Percentiles rank a stretch among this genome's conserved stretches.
phyloP scores from a whole-genome alignment of 495 filamentous ascomycete species.

The Penicillium arizonense region DNA sequence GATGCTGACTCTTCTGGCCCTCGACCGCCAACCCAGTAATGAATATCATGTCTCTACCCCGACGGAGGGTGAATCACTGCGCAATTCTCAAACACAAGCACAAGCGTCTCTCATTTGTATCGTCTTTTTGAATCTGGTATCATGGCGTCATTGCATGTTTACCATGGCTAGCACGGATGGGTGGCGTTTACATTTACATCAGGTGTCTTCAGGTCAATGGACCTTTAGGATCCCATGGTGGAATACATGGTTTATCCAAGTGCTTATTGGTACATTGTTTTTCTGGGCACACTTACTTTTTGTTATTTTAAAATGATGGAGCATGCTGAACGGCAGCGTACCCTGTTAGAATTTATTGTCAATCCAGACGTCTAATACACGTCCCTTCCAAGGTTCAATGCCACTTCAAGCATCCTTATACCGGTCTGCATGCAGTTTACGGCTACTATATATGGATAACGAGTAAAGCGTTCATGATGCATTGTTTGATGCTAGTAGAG shows the following conservation, averaged over 20 bases:
- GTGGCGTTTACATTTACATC: constrained; percentile 5
- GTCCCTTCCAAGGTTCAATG: too few species aligned
- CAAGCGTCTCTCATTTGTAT: neutral
- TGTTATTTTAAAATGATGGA: neutral
- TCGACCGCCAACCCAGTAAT: constrained; percentile 14
- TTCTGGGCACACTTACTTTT: neutral
- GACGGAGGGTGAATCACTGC: neutral
- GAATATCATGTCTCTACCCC: neutral
- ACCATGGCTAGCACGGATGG: neutral
- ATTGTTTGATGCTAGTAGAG: too few species aligned
- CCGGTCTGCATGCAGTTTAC: too few species aligned
- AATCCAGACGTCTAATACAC: neutral
- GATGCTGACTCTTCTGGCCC: constrained; percentile 15
- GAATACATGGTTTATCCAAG: neutral
- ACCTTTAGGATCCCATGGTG: neutral
- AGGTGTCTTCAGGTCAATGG: neutral
- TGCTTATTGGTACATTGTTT: neutral
- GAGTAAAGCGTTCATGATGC: too few species aligned
- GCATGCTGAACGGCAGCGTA: neutral
- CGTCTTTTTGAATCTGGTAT: neutral
- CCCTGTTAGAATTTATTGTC: neutral
- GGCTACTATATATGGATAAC: too few species aligned
- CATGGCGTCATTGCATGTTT: constrained; percentile 4
- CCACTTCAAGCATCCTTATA: too few species aligned
- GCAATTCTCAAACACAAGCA: constrained; percentile 15